A percentile compares a stretch with the other conserved stretches of the same genome.
phyloP scores from a whole-genome alignment of 352 stramenopile genomes.

The Poterioochromonas sp. region DNA sequence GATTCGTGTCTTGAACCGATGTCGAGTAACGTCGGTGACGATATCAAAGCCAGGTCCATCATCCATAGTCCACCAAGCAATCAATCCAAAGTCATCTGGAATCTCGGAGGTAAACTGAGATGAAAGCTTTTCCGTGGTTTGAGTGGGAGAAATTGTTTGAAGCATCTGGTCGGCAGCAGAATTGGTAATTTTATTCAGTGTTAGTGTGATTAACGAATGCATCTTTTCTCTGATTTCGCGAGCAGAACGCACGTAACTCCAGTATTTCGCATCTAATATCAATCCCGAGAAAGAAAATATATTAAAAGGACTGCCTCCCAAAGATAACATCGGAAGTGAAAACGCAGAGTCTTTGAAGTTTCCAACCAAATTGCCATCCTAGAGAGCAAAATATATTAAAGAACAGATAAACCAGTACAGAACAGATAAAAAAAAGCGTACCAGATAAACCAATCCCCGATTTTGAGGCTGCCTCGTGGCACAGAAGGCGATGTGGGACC shows the following conservation, averaged over 20 bases:
- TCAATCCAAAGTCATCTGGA: neutral
- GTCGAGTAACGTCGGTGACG: neutral
- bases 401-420: no score
- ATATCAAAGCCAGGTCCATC: neutral
- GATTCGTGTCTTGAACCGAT: slow-evolving; percentile 21
- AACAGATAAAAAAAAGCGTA: no score
- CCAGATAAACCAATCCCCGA: no score
- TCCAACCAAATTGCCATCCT: neutral
- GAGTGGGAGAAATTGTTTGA: no score
- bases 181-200: no score
- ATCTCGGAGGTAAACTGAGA: no score
- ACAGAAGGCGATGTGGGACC: neutral
- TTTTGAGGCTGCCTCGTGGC: neutral
- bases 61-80: slow-evolving; percentile 17
- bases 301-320: neutral
- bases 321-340: neutral
- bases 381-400: no score
- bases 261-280: neutral
- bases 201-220: neutral
- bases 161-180: no score
- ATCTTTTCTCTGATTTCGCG: neutral
- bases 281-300: neutral
- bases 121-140: no score
- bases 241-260: neutral
- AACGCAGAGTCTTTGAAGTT: neutral